Conservation (phyloP, 257 asterid genomes). For the Agastache rugosa region DNA sequence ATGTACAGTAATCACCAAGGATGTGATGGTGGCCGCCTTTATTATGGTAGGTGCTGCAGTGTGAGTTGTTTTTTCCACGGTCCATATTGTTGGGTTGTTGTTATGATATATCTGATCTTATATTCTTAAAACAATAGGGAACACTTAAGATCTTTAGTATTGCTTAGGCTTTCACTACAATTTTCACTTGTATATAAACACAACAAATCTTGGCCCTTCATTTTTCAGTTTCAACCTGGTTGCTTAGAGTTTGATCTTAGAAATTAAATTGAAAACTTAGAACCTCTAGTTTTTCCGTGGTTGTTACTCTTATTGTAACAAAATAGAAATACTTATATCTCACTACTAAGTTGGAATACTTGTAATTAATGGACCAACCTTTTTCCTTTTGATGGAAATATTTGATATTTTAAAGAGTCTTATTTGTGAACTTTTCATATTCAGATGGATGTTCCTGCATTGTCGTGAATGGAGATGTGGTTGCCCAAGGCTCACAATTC, state of each 20-base stretch:
- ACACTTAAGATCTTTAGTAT: neutral
- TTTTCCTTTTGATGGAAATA: slow-evolving; percentile 18
- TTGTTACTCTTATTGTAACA: neutral
- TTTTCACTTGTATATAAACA: neutral
- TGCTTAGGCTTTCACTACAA: neutral
- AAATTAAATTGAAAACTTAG: neutral
- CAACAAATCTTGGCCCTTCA: slow-evolving; percentile 2
- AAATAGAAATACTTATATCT: neutral
- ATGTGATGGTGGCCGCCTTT: slow-evolving; percentile 97
- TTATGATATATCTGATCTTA: neutral
- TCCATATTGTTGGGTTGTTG: slow-evolving; percentile 19
- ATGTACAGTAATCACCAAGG: slow-evolving; percentile 98
- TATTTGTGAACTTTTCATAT: slow-evolving; percentile 30
- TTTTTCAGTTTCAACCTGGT: slow-evolving; percentile 5
- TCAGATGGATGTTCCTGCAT: slow-evolving; percentile 97
- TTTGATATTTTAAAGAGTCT: slow-evolving; percentile 29
- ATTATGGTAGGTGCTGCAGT: slow-evolving; percentile 66
- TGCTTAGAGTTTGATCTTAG: slow-evolving; percentile 21
- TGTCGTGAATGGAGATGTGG: slow-evolving; percentile 92
- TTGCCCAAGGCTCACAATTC: slow-evolving; percentile 95
- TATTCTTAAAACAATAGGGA: slow-evolving; percentile 22
- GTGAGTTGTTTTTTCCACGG: slow-evolving; percentile 11
- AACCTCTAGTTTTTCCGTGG: neutral
- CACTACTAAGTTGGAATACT: neutral
- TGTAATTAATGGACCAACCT: slow-evolving; percentile 1